phyloP scores from a whole-genome alignment of 2,329 filamentous ascomycete genomes.

The Alternaria tenuissima region DNA sequence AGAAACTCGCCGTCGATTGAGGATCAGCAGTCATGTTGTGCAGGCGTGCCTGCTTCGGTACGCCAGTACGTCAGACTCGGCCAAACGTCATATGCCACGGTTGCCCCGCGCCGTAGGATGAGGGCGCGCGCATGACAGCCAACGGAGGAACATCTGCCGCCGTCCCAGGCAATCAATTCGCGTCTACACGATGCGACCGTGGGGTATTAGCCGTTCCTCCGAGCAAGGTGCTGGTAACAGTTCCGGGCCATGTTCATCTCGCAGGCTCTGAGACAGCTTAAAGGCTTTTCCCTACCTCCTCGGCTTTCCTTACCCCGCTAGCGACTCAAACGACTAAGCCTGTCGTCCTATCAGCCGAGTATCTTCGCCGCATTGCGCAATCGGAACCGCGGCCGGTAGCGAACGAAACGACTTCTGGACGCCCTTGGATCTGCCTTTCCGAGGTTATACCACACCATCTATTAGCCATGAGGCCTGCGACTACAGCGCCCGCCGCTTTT shows the following conservation, averaged over 20 bases:
- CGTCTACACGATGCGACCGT: slow-evolving; percentile 8
- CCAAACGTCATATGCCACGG: slow-evolving; percentile 19
- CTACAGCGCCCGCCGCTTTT: slow-evolving; percentile 37
- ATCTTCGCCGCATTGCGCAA: slow-evolving; percentile 21
- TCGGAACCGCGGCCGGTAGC: slow-evolving; percentile 39
- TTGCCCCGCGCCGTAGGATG: slow-evolving; percentile 23
- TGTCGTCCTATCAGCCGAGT: slow-evolving; percentile 20
- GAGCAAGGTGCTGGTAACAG: slow-evolving; percentile 25
- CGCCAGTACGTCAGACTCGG: slow-evolving; percentile 2
- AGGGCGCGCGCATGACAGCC: slow-evolving; percentile 16
- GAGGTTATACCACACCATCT: slow-evolving; percentile 36
- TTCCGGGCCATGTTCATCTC: slow-evolving; percentile 12
- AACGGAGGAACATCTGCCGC: slow-evolving; percentile 18
- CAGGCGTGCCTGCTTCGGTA: neutral
- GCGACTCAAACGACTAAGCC: slow-evolving; percentile 21
- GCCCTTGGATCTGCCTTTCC: slow-evolving; percentile 26
- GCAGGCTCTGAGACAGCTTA: slow-evolving; percentile 19
- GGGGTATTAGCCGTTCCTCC: slow-evolving; percentile 25
- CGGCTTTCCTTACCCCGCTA: slow-evolving; percentile 45
- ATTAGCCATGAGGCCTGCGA: slow-evolving; percentile 42
- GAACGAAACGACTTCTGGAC: slow-evolving; percentile 22
- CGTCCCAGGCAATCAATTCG: slow-evolving; percentile 19
- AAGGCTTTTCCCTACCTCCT: slow-evolving; percentile 28
- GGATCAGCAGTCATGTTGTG: neutral
- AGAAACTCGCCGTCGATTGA: neutral